phyloP scores from a whole-genome alignment of 768 basidiomycete species.

The Gyrodon lividus region DNA sequence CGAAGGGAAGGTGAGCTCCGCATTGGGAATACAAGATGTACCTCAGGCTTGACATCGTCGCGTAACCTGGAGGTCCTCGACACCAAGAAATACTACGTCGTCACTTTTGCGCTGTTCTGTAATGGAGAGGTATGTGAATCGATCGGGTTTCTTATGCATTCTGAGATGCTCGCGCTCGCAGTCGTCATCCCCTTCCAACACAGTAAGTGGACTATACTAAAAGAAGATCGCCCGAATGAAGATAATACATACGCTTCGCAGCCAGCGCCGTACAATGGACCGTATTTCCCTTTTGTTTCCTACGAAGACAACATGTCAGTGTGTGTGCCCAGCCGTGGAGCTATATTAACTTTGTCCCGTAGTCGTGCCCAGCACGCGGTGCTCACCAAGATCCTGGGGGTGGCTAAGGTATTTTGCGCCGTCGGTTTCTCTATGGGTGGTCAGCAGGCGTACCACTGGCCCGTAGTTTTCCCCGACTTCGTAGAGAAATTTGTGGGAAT shows the following conservation, averaged over 20 bases:
- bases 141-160: background rate
- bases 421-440: constrained; percentile 64
- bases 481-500: constrained; percentile 46
- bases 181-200: constrained; percentile 65
- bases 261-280: constrained; percentile 57
- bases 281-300: constrained; percentile 55
- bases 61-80: constrained; percentile 40
- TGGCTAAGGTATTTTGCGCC: constrained; percentile 17
- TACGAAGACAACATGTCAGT: constrained; percentile 59
- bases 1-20: constrained; percentile 41
- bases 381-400: constrained; percentile 33
- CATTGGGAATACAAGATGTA: background rate
- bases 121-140: constrained; percentile 50
- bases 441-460: constrained; percentile 59
- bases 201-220: constrained; percentile 12
- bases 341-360: background rate
- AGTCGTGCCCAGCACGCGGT: constrained; percentile 58
- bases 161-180: constrained; percentile 15
- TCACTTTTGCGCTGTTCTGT: constrained; percentile 57
- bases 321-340: background rate
- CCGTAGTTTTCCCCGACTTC: constrained; percentile 55
- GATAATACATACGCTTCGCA: constrained; percentile 17
- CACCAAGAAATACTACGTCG: constrained; percentile 50
- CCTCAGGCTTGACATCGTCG: background rate
- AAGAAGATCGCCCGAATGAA: background rate